Evolutionary conservation across 495 filamentous ascomycete genomes (phyloP).

Genomic region (Oidiodendron maius): DNA sequence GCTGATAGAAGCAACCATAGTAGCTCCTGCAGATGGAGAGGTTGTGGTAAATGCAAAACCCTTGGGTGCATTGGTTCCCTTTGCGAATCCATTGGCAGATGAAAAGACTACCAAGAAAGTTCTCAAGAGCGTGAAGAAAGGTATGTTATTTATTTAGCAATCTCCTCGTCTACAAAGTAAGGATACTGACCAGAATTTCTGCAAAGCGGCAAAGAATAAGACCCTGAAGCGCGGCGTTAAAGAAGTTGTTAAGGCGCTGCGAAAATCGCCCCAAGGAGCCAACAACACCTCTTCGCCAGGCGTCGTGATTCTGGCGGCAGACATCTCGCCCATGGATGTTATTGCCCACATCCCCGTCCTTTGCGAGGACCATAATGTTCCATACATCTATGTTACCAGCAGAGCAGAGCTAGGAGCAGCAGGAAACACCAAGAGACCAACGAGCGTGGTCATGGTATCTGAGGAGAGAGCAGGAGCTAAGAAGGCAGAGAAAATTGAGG

Average conservation of each 20-base stretch:
- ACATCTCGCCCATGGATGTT: constrained; percentile 96
- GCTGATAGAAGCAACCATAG: constrained; percentile 37
- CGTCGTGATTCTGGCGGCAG: constrained; percentile 87
- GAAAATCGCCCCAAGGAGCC: constrained; percentile 67
- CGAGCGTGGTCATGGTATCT: constrained; percentile 86
- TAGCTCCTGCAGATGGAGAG: constrained; percentile 43
- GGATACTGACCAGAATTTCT: constrained; percentile 17
- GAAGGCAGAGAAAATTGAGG: constrained; percentile 48
- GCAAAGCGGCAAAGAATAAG: constrained; percentile 80
- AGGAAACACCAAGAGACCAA: constrained; percentile 88
- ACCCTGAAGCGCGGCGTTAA: constrained; percentile 95
- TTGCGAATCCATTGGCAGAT: constrained; percentile 83
- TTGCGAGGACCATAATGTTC: constrained; percentile 94
- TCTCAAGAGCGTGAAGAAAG: constrained; percentile 87
- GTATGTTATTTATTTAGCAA: constrained; percentile 39
- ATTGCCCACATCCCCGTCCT: constrained; percentile 95
- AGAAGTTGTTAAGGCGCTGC: constrained; percentile 94
- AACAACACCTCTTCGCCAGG: constrained; percentile 50
- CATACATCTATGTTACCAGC: constrained; percentile 85
- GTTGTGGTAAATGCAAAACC: constrained; percentile 32
- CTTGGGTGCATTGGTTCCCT: constrained; percentile 79
- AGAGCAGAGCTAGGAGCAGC: constrained; percentile 88
- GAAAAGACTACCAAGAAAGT: constrained; percentile 92
- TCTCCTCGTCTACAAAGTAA: background rate
- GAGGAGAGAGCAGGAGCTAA: constrained; percentile 46